Percentiles rank a stretch among this genome's conserved stretches.
Evolutionary conservation across 192 early-diverging fungal species (phyloP).

Genomic region (Chytriomyces hyalinus): DNA sequence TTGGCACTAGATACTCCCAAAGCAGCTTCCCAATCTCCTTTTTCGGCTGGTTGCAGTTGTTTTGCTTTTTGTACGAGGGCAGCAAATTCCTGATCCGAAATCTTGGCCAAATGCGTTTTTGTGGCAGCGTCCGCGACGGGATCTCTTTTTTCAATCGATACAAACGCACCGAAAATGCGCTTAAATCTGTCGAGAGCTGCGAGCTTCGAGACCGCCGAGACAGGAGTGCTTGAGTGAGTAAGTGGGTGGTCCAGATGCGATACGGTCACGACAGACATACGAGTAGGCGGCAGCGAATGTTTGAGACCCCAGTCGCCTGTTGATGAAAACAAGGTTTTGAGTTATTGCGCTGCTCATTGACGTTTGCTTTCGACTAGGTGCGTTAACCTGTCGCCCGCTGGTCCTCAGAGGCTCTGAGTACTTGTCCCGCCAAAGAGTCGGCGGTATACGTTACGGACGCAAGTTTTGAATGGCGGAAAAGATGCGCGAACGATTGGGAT

Average conservation of each 20-base stretch:
- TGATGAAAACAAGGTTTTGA: background rate
- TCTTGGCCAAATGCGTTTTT: background rate
- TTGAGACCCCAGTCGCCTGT: slow-evolving; percentile 31
- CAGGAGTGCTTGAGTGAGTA: background rate
- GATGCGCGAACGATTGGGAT: slow-evolving; percentile 24
- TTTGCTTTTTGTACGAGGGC: slow-evolving; percentile 8
- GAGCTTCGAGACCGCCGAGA: background rate
- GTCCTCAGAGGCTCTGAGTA: background rate
- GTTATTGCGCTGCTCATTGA: background rate
- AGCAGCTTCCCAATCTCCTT: slow-evolving; percentile 10
- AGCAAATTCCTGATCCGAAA: slow-evolving; percentile 6
- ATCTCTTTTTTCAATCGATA: background rate
- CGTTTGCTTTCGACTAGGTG: background rate
- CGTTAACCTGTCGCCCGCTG: slow-evolving; percentile 12
- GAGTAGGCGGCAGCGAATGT: slow-evolving; percentile 9
- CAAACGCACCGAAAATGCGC: slow-evolving; percentile 8
- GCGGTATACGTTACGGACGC: slow-evolving; percentile 18
- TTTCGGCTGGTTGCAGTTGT: background rate
- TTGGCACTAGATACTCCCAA: background rate
- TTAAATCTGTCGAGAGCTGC: slow-evolving; percentile 4
- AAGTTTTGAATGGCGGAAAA: slow-evolving; percentile 25
- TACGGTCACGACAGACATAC: background rate
- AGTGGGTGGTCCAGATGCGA: background rate
- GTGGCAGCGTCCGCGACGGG: background rate
- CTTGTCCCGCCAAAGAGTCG: background rate